Percentiles rank a stretch among this genome's conserved stretches.
phyloP scores from a whole-genome alignment of 371 early-diverging fungal species.

The Rhizomucor pusillus region DNA sequence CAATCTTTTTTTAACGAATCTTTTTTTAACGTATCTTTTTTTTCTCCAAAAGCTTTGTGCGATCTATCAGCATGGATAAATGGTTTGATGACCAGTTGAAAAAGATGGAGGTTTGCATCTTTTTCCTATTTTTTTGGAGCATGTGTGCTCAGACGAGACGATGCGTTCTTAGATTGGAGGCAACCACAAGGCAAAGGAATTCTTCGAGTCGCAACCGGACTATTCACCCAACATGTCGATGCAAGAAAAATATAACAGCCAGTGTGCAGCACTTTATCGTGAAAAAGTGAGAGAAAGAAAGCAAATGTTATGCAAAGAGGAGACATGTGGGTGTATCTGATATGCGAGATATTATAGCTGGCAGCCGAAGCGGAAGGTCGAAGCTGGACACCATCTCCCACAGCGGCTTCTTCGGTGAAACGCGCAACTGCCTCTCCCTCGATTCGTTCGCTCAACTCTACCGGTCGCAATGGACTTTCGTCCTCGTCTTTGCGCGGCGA shows the following conservation, averaged over 20 bases:
- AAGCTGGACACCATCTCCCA: conserved; percentile 58
- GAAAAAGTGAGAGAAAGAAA: conserved; percentile 66
- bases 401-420: conserved; percentile 18
- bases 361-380: conserved; percentile 76
- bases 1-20: no score
- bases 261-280: conserved; percentile 85
- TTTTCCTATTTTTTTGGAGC: no score
- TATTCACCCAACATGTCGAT: conserved; percentile 77
- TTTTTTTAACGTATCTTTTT: no score
- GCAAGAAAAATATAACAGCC: conserved; percentile 80
- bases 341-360: conserved; percentile 32
- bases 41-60: conserved; percentile 75
- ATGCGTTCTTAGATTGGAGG: conserved; percentile 72
- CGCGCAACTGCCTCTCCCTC: conserved; percentile 18
- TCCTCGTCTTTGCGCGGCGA: conserved; percentile 7
- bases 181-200: conserved; percentile 84
- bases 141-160: neutral
- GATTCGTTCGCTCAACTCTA: conserved; percentile 27
- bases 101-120: conserved; percentile 73
- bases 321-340: no score
- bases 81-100: conserved; percentile 95
- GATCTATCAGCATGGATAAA: conserved; percentile 97
- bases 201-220: conserved; percentile 85
- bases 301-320: neutral
- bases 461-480: conserved; percentile 20